Conservation (phyloP, 768 basidiomycete species). For the Auricularia auricula-judae region DNA sequence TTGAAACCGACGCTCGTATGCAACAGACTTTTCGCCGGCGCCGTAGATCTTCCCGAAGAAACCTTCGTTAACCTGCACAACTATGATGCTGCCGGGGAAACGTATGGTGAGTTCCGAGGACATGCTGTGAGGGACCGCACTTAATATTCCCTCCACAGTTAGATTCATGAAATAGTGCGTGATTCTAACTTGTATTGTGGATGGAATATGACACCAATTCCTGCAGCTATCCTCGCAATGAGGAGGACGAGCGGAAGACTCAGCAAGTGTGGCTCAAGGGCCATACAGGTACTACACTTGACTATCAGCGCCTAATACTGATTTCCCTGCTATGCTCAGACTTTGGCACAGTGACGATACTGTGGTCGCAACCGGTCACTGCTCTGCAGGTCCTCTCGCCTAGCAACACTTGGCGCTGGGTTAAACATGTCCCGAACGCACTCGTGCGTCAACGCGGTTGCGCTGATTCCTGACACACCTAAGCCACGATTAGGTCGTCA, state of each 20-base stretch:
- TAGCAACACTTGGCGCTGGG: conserved; percentile 47
- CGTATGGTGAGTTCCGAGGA: background rate
- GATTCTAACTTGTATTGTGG: background rate
- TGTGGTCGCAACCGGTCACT: conserved; percentile 52
- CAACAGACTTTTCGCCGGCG: background rate
- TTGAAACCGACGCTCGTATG: background rate
- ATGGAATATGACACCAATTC: background rate
- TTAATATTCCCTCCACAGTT: conserved; percentile 14
- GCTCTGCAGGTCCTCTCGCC: conserved; percentile 44
- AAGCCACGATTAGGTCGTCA: conserved; percentile 27
- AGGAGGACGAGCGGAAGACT: conserved; percentile 38
- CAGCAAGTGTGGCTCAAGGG: conserved; percentile 52
- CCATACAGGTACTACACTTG: conserved; percentile 33
- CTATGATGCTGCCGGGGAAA: background rate
- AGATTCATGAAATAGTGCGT: conserved; percentile 41
- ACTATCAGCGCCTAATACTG: background rate
- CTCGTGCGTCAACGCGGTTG: conserved; percentile 26
- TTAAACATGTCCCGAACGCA: conserved; percentile 47
- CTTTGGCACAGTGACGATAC: conserved; percentile 42
- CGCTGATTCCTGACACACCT: conserved; percentile 10
- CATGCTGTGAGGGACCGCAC: background rate
- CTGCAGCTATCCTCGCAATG: conserved; percentile 36
- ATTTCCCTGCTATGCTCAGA: conserved; percentile 22
- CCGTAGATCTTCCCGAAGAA: background rate
- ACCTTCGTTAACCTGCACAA: background rate